phyloP scores from a whole-genome alignment of 2,329 filamentous ascomycete species.

The Eutypa lata region DNA sequence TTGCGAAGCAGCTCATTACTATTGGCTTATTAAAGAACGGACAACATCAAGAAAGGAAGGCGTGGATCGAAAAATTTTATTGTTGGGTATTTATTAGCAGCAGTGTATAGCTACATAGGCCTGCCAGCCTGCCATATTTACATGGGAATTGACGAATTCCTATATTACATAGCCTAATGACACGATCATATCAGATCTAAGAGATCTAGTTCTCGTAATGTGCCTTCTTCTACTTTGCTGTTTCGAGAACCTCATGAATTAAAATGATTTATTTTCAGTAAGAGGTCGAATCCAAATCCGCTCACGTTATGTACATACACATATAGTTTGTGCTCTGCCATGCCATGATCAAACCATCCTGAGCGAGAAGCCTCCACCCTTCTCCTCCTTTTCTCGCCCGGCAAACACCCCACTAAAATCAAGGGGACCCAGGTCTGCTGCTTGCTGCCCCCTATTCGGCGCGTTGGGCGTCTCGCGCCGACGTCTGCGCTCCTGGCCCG shows the following conservation, averaged over 20 bases:
- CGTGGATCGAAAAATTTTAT: slow-evolving; percentile 9
- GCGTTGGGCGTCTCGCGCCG: slow-evolving; percentile 75
- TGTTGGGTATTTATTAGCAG: neutral
- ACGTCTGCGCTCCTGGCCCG: slow-evolving; percentile 80
- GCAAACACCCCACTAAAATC: slow-evolving; percentile 73
- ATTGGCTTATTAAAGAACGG: neutral
- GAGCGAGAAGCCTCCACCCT: slow-evolving; percentile 63
- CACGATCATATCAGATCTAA: slow-evolving; percentile 4
- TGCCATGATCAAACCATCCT: slow-evolving; percentile 49
- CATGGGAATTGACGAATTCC: slow-evolving; percentile 14
- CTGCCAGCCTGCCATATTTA: neutral
- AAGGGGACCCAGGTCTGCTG: slow-evolving; percentile 49
- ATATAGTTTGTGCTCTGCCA: too few relatives aligned
- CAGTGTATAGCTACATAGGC: neutral
- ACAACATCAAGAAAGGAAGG: slow-evolving; percentile 1
- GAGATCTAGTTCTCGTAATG: too few relatives aligned
- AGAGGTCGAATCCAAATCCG: too few relatives aligned
- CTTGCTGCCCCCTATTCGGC: slow-evolving; percentile 72
- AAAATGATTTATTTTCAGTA: too few relatives aligned
- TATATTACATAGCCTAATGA: slow-evolving; percentile 22
- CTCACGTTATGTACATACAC: neutral
- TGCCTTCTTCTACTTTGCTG: too few relatives aligned
- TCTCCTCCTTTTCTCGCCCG: slow-evolving; percentile 61
- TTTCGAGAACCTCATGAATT: too few relatives aligned
- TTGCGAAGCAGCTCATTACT: neutral